Evolutionary conservation across 179 eudicot genomes (phyloP).

Genomic region (Vitellaria paradoxa): DNA sequence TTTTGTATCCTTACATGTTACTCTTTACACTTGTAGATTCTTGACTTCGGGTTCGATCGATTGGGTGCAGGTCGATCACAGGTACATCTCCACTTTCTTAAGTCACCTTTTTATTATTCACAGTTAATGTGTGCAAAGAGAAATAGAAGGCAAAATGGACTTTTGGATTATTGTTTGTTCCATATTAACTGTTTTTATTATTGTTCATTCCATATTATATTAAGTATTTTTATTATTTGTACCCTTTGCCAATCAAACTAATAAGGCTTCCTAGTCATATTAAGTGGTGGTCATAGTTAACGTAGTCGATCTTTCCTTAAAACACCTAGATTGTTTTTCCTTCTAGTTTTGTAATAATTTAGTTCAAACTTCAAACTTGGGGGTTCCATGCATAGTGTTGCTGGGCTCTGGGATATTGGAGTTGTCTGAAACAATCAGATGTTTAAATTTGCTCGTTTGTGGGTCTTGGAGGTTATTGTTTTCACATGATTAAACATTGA

Average conservation of each 20-base stretch:
- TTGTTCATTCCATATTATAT: background rate
- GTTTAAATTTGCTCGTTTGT: background rate
- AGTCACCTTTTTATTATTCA: background rate
- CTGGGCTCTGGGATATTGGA: background rate
- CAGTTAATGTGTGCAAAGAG: background rate
- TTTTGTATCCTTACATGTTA: slow-evolving; percentile 4
- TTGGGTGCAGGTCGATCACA: slow-evolving; percentile 76
- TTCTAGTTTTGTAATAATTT: background rate
- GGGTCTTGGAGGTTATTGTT: background rate
- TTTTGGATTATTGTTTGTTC: background rate
- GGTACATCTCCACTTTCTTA: slow-evolving; percentile 37
- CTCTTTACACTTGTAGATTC: slow-evolving; percentile 53
- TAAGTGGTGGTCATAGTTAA: background rate
- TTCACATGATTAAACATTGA: background rate
- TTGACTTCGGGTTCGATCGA: slow-evolving; percentile 95
- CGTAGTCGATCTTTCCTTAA: background rate
- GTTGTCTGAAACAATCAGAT: background rate
- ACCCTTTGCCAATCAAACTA: background rate
- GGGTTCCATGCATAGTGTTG: background rate
- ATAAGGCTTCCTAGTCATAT: background rate
- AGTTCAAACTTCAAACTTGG: background rate
- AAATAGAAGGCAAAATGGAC: background rate
- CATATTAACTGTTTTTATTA: background rate
- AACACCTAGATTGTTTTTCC: background rate
- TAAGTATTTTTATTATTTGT: too few relatives aligned